A percentile compares a stretch with the other conserved stretches of the same genome.
Conservation (phyloP, 306 rosid species). For the Medicago ruthenica region DNA sequence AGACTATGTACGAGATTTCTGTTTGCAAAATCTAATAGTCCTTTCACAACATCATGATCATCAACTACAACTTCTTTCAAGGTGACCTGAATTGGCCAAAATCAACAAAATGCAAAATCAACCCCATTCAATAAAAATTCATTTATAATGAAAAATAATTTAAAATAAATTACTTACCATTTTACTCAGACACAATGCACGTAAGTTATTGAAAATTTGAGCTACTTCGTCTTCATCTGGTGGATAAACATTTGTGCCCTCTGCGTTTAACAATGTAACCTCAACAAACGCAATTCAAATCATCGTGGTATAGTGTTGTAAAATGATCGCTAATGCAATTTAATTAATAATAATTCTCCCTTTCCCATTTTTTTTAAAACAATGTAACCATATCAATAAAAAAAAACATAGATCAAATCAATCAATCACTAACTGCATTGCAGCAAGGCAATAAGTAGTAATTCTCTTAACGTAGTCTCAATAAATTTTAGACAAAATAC, state of each 20-base stretch:
- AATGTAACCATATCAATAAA: background rate
- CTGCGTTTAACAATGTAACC: conserved; percentile 43
- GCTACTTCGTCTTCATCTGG: conserved; percentile 49
- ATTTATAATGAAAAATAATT: background rate
- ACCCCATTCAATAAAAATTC: background rate
- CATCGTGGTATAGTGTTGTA: too few species aligned
- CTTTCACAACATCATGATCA: conserved; percentile 65
- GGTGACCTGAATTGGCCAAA: conserved; percentile 54
- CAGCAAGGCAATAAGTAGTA: too few species aligned
- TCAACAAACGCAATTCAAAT: background rate
- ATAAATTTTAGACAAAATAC: too few species aligned
- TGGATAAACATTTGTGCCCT: conserved; percentile 47
- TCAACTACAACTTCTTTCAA: conserved; percentile 76
- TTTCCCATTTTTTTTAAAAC: background rate
- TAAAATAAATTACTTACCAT: conserved; percentile 49
- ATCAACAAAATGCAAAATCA: background rate
- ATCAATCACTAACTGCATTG: too few species aligned
- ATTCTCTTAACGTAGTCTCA: too few species aligned
- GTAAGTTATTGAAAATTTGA: conserved; percentile 60
- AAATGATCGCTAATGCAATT: too few species aligned
- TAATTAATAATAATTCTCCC: too few species aligned
- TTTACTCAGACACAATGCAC: conserved; percentile 68
- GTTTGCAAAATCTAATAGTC: conserved; percentile 58
- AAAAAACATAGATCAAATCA: background rate
- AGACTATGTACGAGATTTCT: conserved; percentile 58